Evolutionary conservation across 2,329 filamentous ascomycete species (phyloP).

Genomic region (Corinectria fuckeliana): DNA sequence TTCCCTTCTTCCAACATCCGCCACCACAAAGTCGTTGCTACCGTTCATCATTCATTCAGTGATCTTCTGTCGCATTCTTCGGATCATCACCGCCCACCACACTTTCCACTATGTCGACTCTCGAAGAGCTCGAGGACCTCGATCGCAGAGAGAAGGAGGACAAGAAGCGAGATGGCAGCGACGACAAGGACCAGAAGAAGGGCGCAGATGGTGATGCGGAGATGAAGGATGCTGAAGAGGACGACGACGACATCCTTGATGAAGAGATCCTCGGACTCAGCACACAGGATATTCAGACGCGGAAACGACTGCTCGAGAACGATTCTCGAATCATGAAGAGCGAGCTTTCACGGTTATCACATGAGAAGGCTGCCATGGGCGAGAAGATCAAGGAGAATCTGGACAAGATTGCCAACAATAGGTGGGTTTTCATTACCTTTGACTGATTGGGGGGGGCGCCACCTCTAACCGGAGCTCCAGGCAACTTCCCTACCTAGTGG

Average conservation of each 20-base stretch:
- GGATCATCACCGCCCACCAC: slow-evolving; percentile 5
- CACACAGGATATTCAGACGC: slow-evolving; percentile 92
- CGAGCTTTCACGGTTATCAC: slow-evolving; percentile 90
- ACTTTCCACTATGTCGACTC: slow-evolving; percentile 74
- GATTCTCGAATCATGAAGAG: slow-evolving; percentile 99
- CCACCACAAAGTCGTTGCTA: neutral
- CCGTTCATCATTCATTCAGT: neutral
- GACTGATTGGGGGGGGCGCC: neutral
- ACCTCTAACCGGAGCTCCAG: slow-evolving; percentile 52
- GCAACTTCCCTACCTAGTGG: slow-evolving; percentile 97
- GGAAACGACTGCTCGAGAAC: slow-evolving; percentile 92
- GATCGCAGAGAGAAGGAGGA: slow-evolving; percentile 82
- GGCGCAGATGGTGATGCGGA: slow-evolving; percentile 78
- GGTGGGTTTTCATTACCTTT: slow-evolving; percentile 60
- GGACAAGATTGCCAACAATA: slow-evolving; percentile 99
- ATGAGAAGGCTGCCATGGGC: slow-evolving; percentile 94
- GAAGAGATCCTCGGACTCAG: slow-evolving; percentile 91
- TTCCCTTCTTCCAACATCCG: slow-evolving; percentile 3
- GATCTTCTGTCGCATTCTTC: neutral
- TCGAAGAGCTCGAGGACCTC: slow-evolving; percentile 90
- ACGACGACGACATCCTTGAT: slow-evolving; percentile 84
- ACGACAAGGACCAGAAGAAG: slow-evolving; percentile 47
- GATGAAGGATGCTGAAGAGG: slow-evolving; percentile 83
- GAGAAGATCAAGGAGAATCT: slow-evolving; percentile 99
- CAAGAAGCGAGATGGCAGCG: slow-evolving; percentile 52